Evolutionary conservation across 169 alveolate species (phyloP), one percentile per base, ranked within the genome.

Genomic region (Cryptosporidium parvum): DNA sequence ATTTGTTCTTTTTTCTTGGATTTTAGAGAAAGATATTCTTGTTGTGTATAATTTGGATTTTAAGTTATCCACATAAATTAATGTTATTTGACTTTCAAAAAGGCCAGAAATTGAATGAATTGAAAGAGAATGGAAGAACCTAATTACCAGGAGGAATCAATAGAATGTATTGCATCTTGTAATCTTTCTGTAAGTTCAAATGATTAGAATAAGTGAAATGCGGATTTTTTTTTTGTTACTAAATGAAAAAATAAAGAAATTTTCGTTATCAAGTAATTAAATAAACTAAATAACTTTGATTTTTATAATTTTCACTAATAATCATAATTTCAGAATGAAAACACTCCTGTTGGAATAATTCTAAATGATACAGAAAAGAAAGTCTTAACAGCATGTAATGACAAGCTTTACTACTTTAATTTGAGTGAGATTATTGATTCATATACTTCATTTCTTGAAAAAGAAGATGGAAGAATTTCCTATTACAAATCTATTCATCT

Each of bases 341-440:
- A 31, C 26, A 73, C 86, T 16, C 86, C 86, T 3, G 72, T 35
- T 7, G 86, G 86, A 6, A 2, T 73, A 33, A 18, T 52, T 3
- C 37, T 52, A 14, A 53, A 73, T 37, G 72, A 73, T 16, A n/a
- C 35, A 21, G 42, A 42, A 39, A 42, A 42, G 3, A 69, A 42
- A 29, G 29, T 44, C 21, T 10, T 44, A 42, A 7, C 12, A 44
- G 37, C 39, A n/a, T 42, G 58, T 14, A 45, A 69, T 45, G 62
- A 69, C 26, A 26, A 65, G 26, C 51, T 65, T 35, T 65, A 65
- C 12, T 65, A 31, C 51, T 65, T 65, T 35, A 52, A 65, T 35
- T n/a, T 65, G 12, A 23, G 31, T 16, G 26, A 65, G 0, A 33
- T 65, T 65, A 18, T 14, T 35, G 33, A 33, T 1, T n/a, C 26